phyloP scores from a whole-genome alignment of 1,284 basidiomycete genomes.

The Austroboletus novae-zelandiae region DNA sequence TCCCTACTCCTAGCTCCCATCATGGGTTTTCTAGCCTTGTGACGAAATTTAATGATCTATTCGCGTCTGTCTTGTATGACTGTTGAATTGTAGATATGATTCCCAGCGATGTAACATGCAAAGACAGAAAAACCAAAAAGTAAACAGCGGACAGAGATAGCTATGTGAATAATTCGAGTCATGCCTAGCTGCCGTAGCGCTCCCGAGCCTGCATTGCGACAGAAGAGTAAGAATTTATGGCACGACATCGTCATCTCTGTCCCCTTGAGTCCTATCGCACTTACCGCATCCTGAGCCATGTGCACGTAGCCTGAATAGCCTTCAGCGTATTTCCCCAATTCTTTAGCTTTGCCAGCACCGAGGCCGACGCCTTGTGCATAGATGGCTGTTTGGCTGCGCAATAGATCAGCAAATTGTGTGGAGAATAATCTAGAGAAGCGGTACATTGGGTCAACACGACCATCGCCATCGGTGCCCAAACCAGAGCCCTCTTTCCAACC shows the following conservation, averaged over 20 bases:
- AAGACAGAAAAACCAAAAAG: conserved; percentile 15
- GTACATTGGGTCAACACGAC: conserved; percentile 82
- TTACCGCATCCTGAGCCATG: conserved; percentile 69
- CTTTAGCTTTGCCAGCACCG: conserved; percentile 84
- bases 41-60: background rate
- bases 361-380: conserved; percentile 85
- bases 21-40: conserved; percentile 28
- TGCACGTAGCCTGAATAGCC: conserved; percentile 71
- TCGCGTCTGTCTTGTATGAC: conserved; percentile 1
- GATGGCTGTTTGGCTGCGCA: conserved; percentile 68
- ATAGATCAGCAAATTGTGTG: conserved; percentile 8
- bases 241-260: conserved; percentile 19
- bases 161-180: conserved; percentile 12
- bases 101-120: conserved; percentile 15
- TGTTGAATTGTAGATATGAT: conserved; percentile 21
- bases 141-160: conserved; percentile 3
- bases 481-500: conserved; percentile 92
- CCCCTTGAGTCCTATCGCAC: conserved; percentile 23
- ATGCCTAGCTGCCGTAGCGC: conserved; percentile 33
- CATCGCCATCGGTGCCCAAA: conserved; percentile 76
- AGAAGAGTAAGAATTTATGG: conserved; percentile 24
- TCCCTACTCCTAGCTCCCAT: conserved; percentile 26
- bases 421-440: conserved; percentile 2
- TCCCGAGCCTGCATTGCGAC: conserved; percentile 45
- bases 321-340: conserved; percentile 73